Evolutionary conservation across 257 asterid species (phyloP), one percentile per base, ranked within the genome.

Genomic region (Linaria vulgaris): DNA sequence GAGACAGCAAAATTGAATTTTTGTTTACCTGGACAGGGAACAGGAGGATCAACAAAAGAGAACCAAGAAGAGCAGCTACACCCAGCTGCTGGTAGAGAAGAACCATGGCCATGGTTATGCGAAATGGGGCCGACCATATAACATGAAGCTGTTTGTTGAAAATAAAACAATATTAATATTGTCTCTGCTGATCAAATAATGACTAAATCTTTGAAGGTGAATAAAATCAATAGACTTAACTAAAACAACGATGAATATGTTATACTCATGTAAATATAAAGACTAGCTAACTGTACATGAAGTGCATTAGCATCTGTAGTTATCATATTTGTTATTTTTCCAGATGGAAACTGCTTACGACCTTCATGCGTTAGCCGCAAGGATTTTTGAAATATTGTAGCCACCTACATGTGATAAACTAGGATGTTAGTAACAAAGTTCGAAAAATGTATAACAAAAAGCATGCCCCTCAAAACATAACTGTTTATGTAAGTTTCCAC

Each of bases 1-100:
- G 43, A 2, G 41, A 44, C 50, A 48, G 58, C 38, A 63, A 61
- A 62, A 39, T n/a, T 24, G 47, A 27, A 43, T 73, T n/a, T n/a
- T n/a, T n/a, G n/a, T n/a, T n/a, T n/a, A 87, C 97, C 95, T 90
- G 97, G 69, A 90, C 39, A 41, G 97, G 97, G 69, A 88, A 88
- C 86, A 88, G 81, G 67, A 85, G 84, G 61, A 84, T 79, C 37
- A 91, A 71, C 84, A 85, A 73, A 24, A 88, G 72, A 59, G 90
- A 74, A 71, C 97, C 97, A 52, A 88, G 80, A 64, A 91, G 97
- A 55, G 97, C 82, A 56, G 97, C 96, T 53, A 85, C 86, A 55
- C 97, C 96, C 64, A 91, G 75, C 69, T 91, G 95, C 83, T 85
- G 91, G 87, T 91, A 91, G 24, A 91, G 94, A 68, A 91, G 95